Percentiles rank a stretch among this genome's conserved stretches.
These are phyloP conservation scores for Chloranthus sessilifolius DNA, from an alignment of 164 flowering plant species.

Conservation along the genomic window DNA sequence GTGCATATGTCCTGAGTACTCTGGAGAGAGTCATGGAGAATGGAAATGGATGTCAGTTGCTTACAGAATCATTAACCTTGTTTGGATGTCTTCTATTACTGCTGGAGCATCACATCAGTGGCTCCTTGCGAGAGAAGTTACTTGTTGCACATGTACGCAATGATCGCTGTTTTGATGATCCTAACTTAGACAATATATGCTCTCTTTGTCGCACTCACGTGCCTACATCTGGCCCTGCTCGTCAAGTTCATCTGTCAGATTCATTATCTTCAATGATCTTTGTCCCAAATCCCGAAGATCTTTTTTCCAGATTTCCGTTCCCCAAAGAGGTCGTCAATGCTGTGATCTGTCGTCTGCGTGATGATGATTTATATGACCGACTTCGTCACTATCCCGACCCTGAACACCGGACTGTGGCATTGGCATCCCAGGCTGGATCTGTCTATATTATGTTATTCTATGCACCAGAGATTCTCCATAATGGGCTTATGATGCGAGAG, in stretches of 20 bases:
- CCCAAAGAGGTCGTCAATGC: constrained; percentile 21
- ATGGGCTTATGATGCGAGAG: constrained; percentile 25
- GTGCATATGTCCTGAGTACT: constrained; percentile 4
- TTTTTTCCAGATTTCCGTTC: constrained; percentile 22
- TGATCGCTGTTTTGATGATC: constrained; percentile 15
- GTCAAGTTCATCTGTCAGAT: constrained; percentile 5
- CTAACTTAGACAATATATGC: constrained; percentile 15
- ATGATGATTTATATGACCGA: constrained; percentile 22
- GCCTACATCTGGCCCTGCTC: neutral
- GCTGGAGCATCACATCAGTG: constrained; percentile 21
- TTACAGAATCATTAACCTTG: constrained; percentile 22
- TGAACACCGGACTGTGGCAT: constrained; percentile 24
- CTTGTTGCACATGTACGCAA: constrained; percentile 21
- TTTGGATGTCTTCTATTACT: constrained; percentile 25
- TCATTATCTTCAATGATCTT: constrained; percentile 10
- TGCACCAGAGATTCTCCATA: constrained; percentile 17
- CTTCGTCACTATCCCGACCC: constrained; percentile 23
- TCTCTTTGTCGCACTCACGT: constrained; percentile 17
- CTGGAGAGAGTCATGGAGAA: constrained; percentile 16
- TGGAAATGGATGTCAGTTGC: constrained; percentile 19
- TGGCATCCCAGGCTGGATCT: constrained; percentile 24
- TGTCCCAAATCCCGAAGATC: constrained; percentile 23
- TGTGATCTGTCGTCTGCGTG: constrained; percentile 16
- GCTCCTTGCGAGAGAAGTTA: constrained; percentile 23
- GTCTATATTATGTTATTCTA: constrained; percentile 21